Conservation (phyloP, 2,329 filamentous ascomycete species). For the Calcarisporium arbuscula region DNA sequence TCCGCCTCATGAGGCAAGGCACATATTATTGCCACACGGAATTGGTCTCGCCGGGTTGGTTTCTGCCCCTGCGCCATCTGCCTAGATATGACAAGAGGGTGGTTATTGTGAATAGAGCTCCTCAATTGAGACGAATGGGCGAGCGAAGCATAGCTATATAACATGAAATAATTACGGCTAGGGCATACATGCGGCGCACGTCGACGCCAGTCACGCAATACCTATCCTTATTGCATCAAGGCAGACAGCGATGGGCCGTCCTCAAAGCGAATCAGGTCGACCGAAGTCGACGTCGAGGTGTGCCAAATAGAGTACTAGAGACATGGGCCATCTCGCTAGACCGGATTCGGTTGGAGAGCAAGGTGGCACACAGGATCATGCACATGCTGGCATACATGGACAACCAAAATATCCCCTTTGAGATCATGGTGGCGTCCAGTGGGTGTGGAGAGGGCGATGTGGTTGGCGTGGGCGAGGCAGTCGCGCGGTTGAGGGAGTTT, state of each 20-base stretch:
- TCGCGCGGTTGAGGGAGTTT: conserved; percentile 24
- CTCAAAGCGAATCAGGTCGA: conserved; percentile 17
- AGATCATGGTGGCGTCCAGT: conserved; percentile 15
- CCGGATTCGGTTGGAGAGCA: conserved; percentile 19
- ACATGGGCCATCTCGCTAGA: conserved; percentile 28
- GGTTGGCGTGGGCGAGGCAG: no score
- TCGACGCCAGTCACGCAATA: conserved; percentile 17
- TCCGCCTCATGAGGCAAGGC: conserved; percentile 18
- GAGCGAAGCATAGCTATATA: no score
- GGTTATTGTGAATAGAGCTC: no score
- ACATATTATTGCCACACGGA: conserved; percentile 21
- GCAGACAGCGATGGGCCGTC: conserved; percentile 16
- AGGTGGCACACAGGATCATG: conserved; percentile 17
- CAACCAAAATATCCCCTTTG: conserved; percentile 22
- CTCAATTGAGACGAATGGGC: no score
- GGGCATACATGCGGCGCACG: conserved; percentile 22
- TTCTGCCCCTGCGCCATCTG: no score
- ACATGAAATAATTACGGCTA: no score
- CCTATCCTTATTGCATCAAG: conserved; percentile 15
- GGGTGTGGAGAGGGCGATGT: conserved; percentile 9
- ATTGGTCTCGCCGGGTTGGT: conserved; percentile 8
- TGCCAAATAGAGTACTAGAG: conserved; percentile 25
- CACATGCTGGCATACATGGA: conserved; percentile 24
- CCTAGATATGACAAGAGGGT: no score
- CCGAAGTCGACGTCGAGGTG: conserved; percentile 17